Evolutionary conservation across 208 protist species (phyloP).

Genomic region (Acanthamoeba triangularis): DNA sequence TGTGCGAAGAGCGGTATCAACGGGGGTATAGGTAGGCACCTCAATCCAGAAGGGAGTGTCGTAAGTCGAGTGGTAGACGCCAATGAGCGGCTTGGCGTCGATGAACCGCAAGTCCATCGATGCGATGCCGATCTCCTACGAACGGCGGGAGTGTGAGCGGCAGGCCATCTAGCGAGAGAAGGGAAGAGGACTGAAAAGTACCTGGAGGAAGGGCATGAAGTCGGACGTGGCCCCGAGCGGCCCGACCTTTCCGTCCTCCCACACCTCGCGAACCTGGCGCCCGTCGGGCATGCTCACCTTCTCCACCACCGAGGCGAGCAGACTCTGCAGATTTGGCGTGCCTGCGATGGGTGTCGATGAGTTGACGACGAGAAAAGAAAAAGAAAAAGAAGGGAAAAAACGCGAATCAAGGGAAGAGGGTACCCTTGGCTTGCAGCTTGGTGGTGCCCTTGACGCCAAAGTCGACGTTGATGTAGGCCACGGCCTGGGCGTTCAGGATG

Average conservation of each 20-base stretch:
- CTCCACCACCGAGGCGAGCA: background rate
- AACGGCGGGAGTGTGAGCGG: too few species aligned
- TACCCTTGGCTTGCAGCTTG: slow-evolving; percentile 14
- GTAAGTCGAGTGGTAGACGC: slow-evolving; percentile 78
- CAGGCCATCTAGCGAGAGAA: too few species aligned
- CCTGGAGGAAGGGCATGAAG: too few species aligned
- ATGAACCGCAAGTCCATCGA: slow-evolving; percentile 55
- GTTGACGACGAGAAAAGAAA: background rate
- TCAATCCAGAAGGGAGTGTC: slow-evolving; percentile 77
- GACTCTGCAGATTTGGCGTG: slow-evolving; percentile 16
- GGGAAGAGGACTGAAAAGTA: too few species aligned
- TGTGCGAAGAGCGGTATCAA: background rate
- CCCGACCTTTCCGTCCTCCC: too few species aligned
- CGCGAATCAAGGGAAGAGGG: background rate
- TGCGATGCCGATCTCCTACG: too few species aligned
- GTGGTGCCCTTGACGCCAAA: slow-evolving; percentile 52
- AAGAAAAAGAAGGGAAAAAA: background rate
- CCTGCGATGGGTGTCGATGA: background rate
- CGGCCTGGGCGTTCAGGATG: slow-evolving; percentile 8
- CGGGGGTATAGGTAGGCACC: background rate
- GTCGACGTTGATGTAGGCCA: slow-evolving; percentile 78
- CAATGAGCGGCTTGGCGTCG: slow-evolving; percentile 6
- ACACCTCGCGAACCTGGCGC: background rate
- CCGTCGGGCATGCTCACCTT: slow-evolving; percentile 55
- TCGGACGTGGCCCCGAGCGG: too few species aligned